Evolutionary conservation across 2,329 filamentous ascomycete genomes (phyloP), one percentile per base, ranked within the genome.

Genomic region (Fusarium xylarioides): DNA sequence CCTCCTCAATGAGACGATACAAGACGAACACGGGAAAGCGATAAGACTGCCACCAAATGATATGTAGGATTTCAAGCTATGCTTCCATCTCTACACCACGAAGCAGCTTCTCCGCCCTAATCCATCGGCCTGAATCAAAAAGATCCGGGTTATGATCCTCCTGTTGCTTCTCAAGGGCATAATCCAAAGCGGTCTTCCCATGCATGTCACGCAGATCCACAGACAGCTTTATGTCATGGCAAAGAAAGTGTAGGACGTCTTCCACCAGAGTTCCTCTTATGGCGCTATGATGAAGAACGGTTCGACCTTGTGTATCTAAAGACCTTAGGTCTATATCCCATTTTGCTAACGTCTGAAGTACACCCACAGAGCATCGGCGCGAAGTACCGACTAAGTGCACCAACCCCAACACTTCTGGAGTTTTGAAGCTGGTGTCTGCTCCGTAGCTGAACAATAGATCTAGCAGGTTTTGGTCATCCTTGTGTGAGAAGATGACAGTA

Each of bases 401-500:
- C 11, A 46, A 19, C 1, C 16, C 16, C 3, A 46, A 46, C 18
- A 26, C 26, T 21, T 46, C 44, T 21, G 11, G 0, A 19, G 18
- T 46, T 6, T 46, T 46, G 44, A 46, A 46, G 7, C 19, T 6
- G 4, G 26, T 11, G 0, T 46, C 16, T 28, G 26, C 44, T 46
- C 44, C 44, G 12, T 21, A 28, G 11, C 28, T 19, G 4, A 28
- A 21, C 12, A 46, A 19, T 4, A 28, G 26, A 15, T 46, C 44
- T 19, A 46, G 18, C 12, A 46, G 2, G 7, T 21, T 0, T 10
- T 46, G 8, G 5, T 28, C 26, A 46, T 21, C 12, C 8, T 28
- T 4, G 26, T 4, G 19, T 4, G 26, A 9, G 14, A 19, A 0
- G 5, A 46, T 2, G 43, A 28, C 26, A 28, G 6, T 15, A 6